phyloP scores from a whole-genome alignment of 2,329 filamentous ascomycete genomes.

The Clarireedia hainanense region DNA sequence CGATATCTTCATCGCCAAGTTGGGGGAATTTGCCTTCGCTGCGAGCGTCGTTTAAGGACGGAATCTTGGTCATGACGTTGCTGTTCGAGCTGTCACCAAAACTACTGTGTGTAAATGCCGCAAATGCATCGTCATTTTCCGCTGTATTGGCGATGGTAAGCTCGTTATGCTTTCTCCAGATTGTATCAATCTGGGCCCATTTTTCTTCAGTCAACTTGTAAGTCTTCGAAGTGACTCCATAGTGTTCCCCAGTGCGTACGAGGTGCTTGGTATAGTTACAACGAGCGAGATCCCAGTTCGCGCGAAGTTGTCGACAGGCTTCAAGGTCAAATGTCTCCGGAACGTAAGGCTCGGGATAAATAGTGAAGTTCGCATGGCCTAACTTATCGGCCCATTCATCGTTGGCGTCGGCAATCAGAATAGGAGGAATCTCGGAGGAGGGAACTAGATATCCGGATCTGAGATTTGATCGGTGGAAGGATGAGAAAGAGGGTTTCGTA shows the following conservation, averaged over 20 bases:
- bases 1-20: constrained; percentile 84
- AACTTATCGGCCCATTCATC: constrained; percentile 81
- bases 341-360: constrained; percentile 72
- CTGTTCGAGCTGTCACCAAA: constrained; percentile 37
- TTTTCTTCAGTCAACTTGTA: constrained; percentile 82
- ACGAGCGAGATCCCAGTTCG: constrained; percentile 76
- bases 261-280: constrained; percentile 86
- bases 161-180: constrained; percentile 67
- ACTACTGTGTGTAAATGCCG: constrained; percentile 33
- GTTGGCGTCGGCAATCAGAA: constrained; percentile 59
- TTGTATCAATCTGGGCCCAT: constrained; percentile 71
- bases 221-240: constrained; percentile 81
- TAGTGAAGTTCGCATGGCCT: constrained; percentile 90
- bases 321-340: constrained; percentile 50
- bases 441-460: constrained; percentile 41
- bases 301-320: constrained; percentile 56
- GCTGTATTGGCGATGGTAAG: constrained; percentile 47
- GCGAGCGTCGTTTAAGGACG: constrained; percentile 57
- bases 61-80: constrained; percentile 55
- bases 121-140: constrained; percentile 35
- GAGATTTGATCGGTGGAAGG: constrained; percentile 47
- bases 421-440: constrained; percentile 50
- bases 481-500: constrained; percentile 68
- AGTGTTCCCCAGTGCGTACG: constrained; percentile 81
- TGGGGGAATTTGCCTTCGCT: constrained; percentile 77